These are phyloP conservation scores for Apiospora malaysiana DNA, from an alignment of 2,329 filamentous ascomycete species.

Conservation along the genomic window DNA sequence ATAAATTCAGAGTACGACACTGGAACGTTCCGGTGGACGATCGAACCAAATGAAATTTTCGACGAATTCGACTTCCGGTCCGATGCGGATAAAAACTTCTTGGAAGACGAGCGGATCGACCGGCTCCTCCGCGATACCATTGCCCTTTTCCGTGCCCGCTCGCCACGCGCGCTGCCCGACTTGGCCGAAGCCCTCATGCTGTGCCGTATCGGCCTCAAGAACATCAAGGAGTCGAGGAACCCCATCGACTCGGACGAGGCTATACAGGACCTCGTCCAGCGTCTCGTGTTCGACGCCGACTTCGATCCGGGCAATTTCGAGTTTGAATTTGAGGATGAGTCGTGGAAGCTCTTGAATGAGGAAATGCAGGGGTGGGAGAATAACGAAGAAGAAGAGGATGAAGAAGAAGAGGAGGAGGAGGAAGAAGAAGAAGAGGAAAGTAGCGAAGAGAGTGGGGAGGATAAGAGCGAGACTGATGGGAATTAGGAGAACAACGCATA, in stretches of 20 bases:
- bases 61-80: neutral
- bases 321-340: neutral
- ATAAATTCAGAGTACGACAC: neutral
- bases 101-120: neutral
- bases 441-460: neutral
- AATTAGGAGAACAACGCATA: too few relatives aligned
- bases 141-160: neutral
- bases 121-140: neutral
- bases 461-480: too few relatives aligned
- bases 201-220: neutral
- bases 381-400: neutral
- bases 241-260: neutral
- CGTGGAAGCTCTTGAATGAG: neutral
- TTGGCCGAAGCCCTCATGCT: neutral
- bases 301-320: neutral
- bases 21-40: neutral
- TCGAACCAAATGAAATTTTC: neutral
- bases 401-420: neutral
- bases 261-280: neutral
- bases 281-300: neutral
- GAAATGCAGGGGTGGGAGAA: neutral
- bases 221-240: neutral
- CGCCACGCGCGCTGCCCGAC: neutral
- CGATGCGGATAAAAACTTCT: neutral
- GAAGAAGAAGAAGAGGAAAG: neutral